These are phyloP conservation scores for Botryotinia narcissicola DNA, from an alignment of 2,329 filamentous ascomycete genomes.

Conservation along the genomic window DNA sequence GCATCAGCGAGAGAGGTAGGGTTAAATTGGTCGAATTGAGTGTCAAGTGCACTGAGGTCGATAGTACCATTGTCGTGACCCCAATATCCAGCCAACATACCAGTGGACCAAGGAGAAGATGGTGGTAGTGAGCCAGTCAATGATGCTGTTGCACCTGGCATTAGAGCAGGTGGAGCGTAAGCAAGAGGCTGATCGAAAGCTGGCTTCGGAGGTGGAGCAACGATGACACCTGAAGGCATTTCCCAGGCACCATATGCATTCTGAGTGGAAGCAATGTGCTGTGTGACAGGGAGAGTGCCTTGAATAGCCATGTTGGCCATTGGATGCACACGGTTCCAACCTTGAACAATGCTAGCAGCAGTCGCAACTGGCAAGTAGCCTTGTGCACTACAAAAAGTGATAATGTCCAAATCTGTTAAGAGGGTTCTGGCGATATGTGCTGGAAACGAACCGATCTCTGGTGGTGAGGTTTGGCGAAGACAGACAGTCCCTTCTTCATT, in stretches of 20 bases:
- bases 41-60: not conserved
- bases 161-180: not conserved
- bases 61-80: not conserved
- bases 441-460: slow-evolving; percentile 25
- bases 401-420: slow-evolving; percentile 30
- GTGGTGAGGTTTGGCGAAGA: slow-evolving; percentile 24
- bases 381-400: slow-evolving; percentile 25
- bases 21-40: not conserved
- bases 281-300: slow-evolving; percentile 4
- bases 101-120: slow-evolving; percentile 3
- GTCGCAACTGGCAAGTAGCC: slow-evolving; percentile 10
- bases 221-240: not conserved
- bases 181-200: not conserved
- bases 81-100: slow-evolving; percentile 18
- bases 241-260: slow-evolving; percentile 15
- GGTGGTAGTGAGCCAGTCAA: not conserved
- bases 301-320: not conserved
- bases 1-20: not conserved
- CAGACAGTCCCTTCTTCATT: slow-evolving; percentile 21
- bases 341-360: slow-evolving; percentile 4
- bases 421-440: slow-evolving; percentile 24
- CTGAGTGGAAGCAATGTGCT: slow-evolving; percentile 12
- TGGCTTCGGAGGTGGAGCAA: not conserved
- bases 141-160: not conserved
- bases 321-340: slow-evolving; percentile 1